Conservation (phyloP, 352 stramenopile species). For the Thraustotheca clavata region DNA sequence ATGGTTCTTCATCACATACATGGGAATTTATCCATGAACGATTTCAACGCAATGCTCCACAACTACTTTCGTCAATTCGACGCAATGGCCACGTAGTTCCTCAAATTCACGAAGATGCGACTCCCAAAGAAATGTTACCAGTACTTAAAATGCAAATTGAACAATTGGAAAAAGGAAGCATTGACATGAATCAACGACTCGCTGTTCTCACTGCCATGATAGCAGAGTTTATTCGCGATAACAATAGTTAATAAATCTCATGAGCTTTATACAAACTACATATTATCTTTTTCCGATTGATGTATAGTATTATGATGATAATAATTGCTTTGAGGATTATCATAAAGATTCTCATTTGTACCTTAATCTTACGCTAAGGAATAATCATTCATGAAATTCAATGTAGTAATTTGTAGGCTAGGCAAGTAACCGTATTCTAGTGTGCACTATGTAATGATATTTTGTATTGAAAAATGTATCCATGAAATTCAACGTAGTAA, state of each 20-base stretch:
- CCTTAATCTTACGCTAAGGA: too few relatives aligned
- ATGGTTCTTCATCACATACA: slow-evolving; percentile 27
- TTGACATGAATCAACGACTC: neutral
- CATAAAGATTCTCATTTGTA: too few relatives aligned
- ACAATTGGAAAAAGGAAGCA: neutral
- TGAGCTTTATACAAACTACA: neutral
- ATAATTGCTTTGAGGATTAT: too few relatives aligned
- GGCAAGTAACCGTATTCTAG: too few relatives aligned
- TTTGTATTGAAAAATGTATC: too few relatives aligned
- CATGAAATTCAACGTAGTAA: too few relatives aligned
- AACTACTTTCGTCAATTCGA: slow-evolving; percentile 79
- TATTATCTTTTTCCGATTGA: too few relatives aligned
- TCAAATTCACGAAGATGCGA: neutral
- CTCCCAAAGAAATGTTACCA: neutral
- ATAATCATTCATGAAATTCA: too few relatives aligned
- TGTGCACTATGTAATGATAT: too few relatives aligned
- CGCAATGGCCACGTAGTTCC: slow-evolving; percentile 34
- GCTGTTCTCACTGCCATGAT: neutral
- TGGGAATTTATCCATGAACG: slow-evolving; percentile 88
- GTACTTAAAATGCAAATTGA: neutral
- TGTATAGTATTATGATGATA: too few relatives aligned
- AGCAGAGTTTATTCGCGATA: neutral
- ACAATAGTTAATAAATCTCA: neutral
- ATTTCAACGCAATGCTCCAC: slow-evolving; percentile 68
- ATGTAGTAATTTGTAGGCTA: too few relatives aligned